Evolutionary conservation across 164 flowering plant species (phyloP), one percentile per base, ranked within the genome.

Genomic region (Chimonanthus praecox): DNA sequence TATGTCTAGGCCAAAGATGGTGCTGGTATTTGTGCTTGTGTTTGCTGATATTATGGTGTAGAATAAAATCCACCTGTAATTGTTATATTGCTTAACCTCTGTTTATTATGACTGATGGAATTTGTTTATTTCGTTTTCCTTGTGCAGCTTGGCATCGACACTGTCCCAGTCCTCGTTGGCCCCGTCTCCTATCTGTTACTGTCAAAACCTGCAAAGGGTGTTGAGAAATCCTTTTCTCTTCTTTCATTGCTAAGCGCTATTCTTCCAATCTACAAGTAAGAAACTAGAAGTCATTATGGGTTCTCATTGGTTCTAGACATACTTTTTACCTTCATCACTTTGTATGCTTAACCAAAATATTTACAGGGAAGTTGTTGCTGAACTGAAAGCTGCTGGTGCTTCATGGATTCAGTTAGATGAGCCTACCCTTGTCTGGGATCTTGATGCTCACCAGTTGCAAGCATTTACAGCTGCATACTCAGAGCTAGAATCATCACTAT

Each of bases 331-430:
- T 3, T 21, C 51, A 44, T 16, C 4, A 15, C 49, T 44, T 46
- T 15, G 33, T 20, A 66, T 8, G 48, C 47, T 21, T 71, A 49
- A 58, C 7, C 4, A 20, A 72, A 68, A 16, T 8, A 4, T 46
- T 2, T 60, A 15, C 76, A 79, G 79, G 90, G 94, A 92, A 81
- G 98, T 92, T 77, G 73, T 90, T 33, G 72, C 88, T 78, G 97
- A 94, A 73, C 81, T 94, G 13, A 92, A 94, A 85, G 89, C 86
- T 49, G 94, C 96, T 74, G 98, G 98, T 79, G 97, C 98, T 65
- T 66, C 90, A 15, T 88, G 88, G 92, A 86, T 94, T 76, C 98
- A 94, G 82, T 88, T 94, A 74, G 98, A 92, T 83, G 98, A 93
- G 85, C 94, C 98, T 47, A 82, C 83, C 48, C 89, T 94, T 66